Evolutionary conservation across 345 rosid genomes (phyloP).

Genomic region (Lumnitzera racemosa): DNA sequence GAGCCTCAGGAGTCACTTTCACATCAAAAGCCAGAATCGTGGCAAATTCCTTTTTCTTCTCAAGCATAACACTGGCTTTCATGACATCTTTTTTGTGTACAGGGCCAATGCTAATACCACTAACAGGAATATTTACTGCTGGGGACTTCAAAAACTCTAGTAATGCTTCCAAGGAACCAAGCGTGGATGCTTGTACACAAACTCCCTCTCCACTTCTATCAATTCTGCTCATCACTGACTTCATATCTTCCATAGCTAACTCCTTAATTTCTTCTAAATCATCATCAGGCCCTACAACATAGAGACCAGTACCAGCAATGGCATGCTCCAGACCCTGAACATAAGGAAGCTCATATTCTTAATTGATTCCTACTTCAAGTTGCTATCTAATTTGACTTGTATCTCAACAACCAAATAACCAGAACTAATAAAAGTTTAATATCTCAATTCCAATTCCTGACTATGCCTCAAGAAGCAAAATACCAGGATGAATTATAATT

Average conservation of each 20-base stretch:
- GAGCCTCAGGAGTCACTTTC: conserved; percentile 84
- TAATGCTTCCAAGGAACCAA: conserved; percentile 93
- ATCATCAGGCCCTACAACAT: conserved; percentile 75
- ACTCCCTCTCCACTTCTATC: conserved; percentile 93
- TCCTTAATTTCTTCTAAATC: conserved; percentile 67
- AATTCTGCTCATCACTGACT: conserved; percentile 73
- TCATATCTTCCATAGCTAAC: conserved; percentile 76
- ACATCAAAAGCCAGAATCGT: conserved; percentile 95
- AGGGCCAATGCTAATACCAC: conserved; percentile 88
- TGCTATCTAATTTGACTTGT: no score
- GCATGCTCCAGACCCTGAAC: conserved; percentile 89
- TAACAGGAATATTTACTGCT: conserved; percentile 80
- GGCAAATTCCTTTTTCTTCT: conserved; percentile 85
- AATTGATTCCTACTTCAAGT: no score
- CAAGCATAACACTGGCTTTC: conserved; percentile 95
- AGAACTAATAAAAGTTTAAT: no score
- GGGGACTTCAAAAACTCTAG: conserved; percentile 88
- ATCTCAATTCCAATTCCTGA: no score
- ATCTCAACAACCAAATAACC: no score
- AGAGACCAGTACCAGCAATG: conserved; percentile 85
- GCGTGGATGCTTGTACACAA: conserved; percentile 90
- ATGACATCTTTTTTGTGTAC: conserved; percentile 88
- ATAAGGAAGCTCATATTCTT: background rate
- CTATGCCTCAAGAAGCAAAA: no score
- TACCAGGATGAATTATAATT: no score